Evolutionary conservation across 148 eudicot species (phyloP).

Genomic region (Heliosperma pusillum): DNA sequence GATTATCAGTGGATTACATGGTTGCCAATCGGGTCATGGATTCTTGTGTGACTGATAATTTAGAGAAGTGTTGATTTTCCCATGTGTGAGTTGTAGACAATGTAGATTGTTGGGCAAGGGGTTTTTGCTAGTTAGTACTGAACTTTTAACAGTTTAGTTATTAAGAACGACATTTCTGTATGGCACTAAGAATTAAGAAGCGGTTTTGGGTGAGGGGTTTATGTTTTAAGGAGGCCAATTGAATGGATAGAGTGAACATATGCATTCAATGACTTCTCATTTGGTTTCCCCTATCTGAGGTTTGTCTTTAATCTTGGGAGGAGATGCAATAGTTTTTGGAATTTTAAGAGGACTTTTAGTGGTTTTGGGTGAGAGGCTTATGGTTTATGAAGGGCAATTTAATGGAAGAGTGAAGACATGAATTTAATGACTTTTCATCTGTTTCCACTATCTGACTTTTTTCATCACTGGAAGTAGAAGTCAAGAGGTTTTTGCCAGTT

Average conservation of each 20-base stretch:
- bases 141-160: neutral
- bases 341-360: neutral
- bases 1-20: neutral
- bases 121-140: too few relatives aligned
- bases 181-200: neutral
- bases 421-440: neutral
- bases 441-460: neutral
- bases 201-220: neutral
- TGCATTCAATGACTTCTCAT: neutral
- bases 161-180: too few relatives aligned
- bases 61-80: constrained; percentile 2
- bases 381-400: neutral
- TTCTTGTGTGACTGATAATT: neutral
- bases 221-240: neutral
- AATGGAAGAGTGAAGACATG: neutral
- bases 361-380: neutral
- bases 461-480: neutral
- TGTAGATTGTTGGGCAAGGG: neutral
- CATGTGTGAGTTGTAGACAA: neutral
- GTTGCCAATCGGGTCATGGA: neutral
- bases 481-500: neutral
- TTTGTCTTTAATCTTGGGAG: neutral
- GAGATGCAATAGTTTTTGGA: neutral
- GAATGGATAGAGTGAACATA: neutral
- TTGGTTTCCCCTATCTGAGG: neutral